Evolutionary conservation across 2,329 filamentous ascomycete genomes (phyloP), one percentile per base, ranked within the genome.

Genomic region (Neonectria hederae): DNA sequence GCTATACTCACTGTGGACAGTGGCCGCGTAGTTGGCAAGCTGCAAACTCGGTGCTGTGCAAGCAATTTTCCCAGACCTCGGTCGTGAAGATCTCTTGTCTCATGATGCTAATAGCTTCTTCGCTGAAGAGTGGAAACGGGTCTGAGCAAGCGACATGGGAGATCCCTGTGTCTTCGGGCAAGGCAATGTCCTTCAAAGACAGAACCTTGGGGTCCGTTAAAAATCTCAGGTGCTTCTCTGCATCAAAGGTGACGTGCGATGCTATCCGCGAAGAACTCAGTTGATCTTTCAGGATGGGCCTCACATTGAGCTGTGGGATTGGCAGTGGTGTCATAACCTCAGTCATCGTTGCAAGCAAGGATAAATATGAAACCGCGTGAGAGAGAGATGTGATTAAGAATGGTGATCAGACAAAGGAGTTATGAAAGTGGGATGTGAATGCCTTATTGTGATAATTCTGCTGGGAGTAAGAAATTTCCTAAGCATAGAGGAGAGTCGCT

Each of bases 51-150:
- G 48, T 51, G n/a, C 48, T 51, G n/a, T 51, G 17, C 11, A 51
- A 14, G 28, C 48, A 51, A 51, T 51, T 51, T 28, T 51, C 28
- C 48, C 48, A 51, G n/a, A 51, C 48, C 6, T 51, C 48, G n/a
- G 48, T 51, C 10, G 48, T 51, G 11, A 51, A 51, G 6, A 51
- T 51, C 28, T 51, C 48, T 5, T 51, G 9, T 22, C 48, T 51
- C 48, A 51, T 51, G 10, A 51, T 21, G 5, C 48, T n/a, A 32
- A 51, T 51, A 1, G 48, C 48, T 13, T 51, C 28, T 8, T 51
- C 48, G 11, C 48, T 51, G 28, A 51, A 51, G n/a, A 51, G 48
- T 2, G 48, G 26, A 3, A 51, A 51, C 2, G 48, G 48, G 10
- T 51, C 28, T 30, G 48, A 51, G 11, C 48, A 51, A 13, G 48